Base-by-base conservation (phyloP, 176 grass and related monocot genomes). In the Lolium perenne region DNA sequence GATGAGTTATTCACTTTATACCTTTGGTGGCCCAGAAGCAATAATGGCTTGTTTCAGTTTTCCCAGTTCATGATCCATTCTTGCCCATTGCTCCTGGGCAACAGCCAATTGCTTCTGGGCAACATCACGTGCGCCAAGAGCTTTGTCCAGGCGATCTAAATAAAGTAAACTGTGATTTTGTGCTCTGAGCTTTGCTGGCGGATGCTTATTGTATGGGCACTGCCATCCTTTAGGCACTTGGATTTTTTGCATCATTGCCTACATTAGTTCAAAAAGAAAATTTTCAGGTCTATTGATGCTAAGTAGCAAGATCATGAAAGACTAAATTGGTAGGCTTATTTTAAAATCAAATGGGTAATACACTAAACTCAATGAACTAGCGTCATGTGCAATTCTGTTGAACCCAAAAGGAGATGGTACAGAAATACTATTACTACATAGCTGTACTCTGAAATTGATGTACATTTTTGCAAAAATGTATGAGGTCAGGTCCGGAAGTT, bases 231-330 rank as follows among this genome's bases (percentile, higher is more conserved):
- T 61, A 49, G 84, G 43, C 20, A n/a, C 60, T 38, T 86, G 41
- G 45, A 72, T 23, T 23, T 38, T 80, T 80, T 72, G 68, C 25
- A 50, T 61, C 18, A 29, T 79, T 71, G 76, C 84, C 84, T 86
- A 79, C 38, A 75, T 59, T 71, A 61, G 40, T 71, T 73, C 7
- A 12, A 77, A 26, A 8, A 2, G 16, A 78, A 25, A 79, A 61
- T 29, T 65, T 35, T 70, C 45, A 26, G 23, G 10, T 25, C 78
- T 13, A 47, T 57, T 69, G n/a, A 58, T 70, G 61, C 10, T 6
- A 15, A n/a, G 13, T 32, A n/a, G 12, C 7, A 70, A 85, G 13
- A 57, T 70, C 17, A 70, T 21, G 50, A 13, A 67, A 15, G 13
- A 51, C 6, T 38, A 11, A 61, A 57, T 71, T 15, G 71, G 32